A percentile compares a stretch with the other conserved stretches of the same genome.
Conservation (phyloP, 768 basidiomycete species). For the Scleroderma citrinum region DNA sequence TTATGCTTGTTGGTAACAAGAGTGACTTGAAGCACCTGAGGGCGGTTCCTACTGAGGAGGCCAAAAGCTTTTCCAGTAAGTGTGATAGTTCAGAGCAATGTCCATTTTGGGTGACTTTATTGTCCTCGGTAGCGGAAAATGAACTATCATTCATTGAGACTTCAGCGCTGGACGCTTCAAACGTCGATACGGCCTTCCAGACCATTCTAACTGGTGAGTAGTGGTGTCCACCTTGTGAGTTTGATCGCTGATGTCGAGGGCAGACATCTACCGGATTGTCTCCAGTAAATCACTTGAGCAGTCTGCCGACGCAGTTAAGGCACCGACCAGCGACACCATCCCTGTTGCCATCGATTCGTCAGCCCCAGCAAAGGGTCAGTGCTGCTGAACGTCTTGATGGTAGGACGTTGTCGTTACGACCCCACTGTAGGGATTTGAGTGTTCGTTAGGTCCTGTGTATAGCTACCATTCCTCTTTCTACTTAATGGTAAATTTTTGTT, state of each 20-base stretch:
- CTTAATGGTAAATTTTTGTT: slow-evolving; percentile 1
- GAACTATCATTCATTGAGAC: slow-evolving; percentile 96
- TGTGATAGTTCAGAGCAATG: slow-evolving; percentile 20
- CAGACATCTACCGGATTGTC: slow-evolving; percentile 97
- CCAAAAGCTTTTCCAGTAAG: slow-evolving; percentile 81
- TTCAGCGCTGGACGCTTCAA: slow-evolving; percentile 98
- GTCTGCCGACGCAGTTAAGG: slow-evolving; percentile 68
- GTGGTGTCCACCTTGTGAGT: background rate
- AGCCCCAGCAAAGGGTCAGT: slow-evolving; percentile 49
- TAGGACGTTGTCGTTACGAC: background rate
- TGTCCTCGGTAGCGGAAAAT: slow-evolving; percentile 63
- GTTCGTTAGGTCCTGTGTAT: background rate
- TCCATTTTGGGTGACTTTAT: slow-evolving; percentile 1
- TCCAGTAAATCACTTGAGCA: slow-evolving; percentile 94
- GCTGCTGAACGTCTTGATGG: slow-evolving; percentile 42
- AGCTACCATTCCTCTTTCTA: background rate
- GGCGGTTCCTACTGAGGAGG: slow-evolving; percentile 96
- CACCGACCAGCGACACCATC: slow-evolving; percentile 78
- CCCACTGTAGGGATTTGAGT: background rate
- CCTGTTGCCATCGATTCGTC: slow-evolving; percentile 67
- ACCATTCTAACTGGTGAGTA: slow-evolving; percentile 83
- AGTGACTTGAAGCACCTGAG: slow-evolving; percentile 97
- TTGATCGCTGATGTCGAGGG: slow-evolving; percentile 2
- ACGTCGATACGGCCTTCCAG: slow-evolving; percentile 97
- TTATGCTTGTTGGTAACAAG: slow-evolving; percentile 98